Percentiles rank a stretch among this genome's conserved stretches.
These are phyloP conservation scores for Bimuria novae-zelandiae DNA, from an alignment of 2,329 filamentous ascomycete genomes.

Conservation along the genomic window DNA sequence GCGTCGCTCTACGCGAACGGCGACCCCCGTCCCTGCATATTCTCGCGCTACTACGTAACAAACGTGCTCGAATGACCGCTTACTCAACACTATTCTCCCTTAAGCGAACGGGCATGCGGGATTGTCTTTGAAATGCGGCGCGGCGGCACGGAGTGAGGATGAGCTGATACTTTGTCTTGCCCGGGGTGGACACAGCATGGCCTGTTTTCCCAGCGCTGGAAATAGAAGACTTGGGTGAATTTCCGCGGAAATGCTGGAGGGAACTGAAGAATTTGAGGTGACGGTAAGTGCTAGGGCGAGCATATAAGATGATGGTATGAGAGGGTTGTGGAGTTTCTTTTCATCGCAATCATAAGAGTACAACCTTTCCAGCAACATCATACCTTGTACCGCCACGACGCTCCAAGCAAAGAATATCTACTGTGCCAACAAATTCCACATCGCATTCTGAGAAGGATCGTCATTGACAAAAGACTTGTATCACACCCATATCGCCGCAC, in stretches of 20 bases:
- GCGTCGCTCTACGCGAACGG: neutral
- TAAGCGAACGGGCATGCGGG: neutral
- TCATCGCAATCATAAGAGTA: neutral
- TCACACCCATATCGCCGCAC: neutral
- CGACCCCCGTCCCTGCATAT: slow-evolving; percentile 1
- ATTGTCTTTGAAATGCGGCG: neutral
- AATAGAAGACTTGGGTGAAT: neutral
- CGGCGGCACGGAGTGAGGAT: neutral
- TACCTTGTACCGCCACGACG: neutral
- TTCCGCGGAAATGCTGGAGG: slow-evolving; percentile 2
- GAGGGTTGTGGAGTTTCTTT: neutral
- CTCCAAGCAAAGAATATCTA: neutral
- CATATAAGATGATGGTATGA: neutral
- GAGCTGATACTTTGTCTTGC: slow-evolving; percentile 2
- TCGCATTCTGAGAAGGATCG: neutral
- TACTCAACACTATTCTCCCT: neutral
- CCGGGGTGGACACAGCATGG: neutral
- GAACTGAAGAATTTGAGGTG: neutral
- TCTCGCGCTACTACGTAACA: slow-evolving; percentile 9
- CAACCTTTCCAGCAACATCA: neutral
- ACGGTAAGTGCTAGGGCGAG: neutral
- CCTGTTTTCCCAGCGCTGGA: neutral
- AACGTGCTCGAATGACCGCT: neutral
- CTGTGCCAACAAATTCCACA: neutral
- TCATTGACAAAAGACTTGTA: neutral